Conservation (phyloP, 371 early-diverging fungal genomes). For the Mortierella sp. region DNA sequence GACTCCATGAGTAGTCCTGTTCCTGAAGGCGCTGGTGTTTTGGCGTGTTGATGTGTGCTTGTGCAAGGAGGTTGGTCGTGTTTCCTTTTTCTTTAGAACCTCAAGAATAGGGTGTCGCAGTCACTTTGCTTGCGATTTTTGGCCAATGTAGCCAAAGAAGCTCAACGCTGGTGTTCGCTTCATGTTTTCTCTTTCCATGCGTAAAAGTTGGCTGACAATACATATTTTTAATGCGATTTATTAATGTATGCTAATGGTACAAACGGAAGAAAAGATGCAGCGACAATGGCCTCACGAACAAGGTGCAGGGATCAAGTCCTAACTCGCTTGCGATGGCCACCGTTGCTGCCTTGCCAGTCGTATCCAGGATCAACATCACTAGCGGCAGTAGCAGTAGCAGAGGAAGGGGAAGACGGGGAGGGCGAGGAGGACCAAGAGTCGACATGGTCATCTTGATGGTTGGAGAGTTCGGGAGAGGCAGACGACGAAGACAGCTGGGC, state of each 20-base stretch:
- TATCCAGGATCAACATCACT: constrained; percentile 12
- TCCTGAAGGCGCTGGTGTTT: neutral
- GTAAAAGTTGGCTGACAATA: too few relatives aligned
- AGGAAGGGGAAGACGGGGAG: neutral
- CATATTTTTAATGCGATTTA: neutral
- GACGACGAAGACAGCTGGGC: constrained; percentile 24
- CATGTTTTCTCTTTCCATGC: too few relatives aligned
- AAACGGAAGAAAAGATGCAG: neutral
- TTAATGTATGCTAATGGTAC: neutral
- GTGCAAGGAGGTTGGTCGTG: too few relatives aligned
- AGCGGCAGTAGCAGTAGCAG: neutral
- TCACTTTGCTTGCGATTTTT: neutral
- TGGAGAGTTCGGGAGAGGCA: constrained; percentile 12
- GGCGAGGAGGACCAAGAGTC: constrained; percentile 18
- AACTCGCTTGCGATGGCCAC: constrained; percentile 16
- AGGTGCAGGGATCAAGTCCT: neutral
- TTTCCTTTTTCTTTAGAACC: neutral
- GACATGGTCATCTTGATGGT: neutral
- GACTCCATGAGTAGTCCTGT: constrained; percentile 1
- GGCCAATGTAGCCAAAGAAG: too few relatives aligned
- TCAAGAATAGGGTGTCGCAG: neutral
- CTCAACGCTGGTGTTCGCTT: too few relatives aligned
- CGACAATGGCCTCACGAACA: neutral
- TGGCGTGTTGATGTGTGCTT: neutral
- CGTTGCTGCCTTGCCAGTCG: constrained; percentile 12